phyloP scores from a whole-genome alignment of 2,329 filamentous ascomycete genomes.

The Aphanocladium album region DNA sequence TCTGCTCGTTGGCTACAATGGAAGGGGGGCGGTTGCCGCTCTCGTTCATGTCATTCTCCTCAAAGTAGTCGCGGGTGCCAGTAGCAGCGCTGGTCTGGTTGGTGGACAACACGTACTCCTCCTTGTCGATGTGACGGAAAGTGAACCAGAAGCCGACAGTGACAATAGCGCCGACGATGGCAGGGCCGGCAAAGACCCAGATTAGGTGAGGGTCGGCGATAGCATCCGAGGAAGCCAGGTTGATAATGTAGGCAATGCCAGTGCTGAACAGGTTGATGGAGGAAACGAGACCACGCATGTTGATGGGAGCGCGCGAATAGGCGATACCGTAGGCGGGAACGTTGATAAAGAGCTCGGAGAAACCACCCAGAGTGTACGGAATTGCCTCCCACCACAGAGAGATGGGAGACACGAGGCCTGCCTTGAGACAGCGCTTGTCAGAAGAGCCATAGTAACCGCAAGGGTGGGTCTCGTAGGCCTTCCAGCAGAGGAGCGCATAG shows the following conservation, averaged over 20 bases:
- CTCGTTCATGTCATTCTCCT: conserved; percentile 11
- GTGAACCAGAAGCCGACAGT: conserved; percentile 34
- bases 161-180: conserved; percentile 40
- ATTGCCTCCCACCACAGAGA: conserved; percentile 22
- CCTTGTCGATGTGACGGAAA: conserved; percentile 21
- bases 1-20: conserved; percentile 8
- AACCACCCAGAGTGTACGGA: conserved; percentile 24
- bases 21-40: conserved; percentile 9
- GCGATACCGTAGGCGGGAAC: conserved; percentile 44
- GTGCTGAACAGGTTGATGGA: conserved; percentile 45
- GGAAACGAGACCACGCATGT: conserved; percentile 48
- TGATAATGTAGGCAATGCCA: conserved; percentile 41
- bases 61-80: conserved; percentile 6
- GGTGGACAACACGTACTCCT: conserved; percentile 22
- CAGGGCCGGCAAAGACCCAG: conserved; percentile 45
- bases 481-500: conserved; percentile 51
- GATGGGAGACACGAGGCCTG: conserved; percentile 21
- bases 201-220: conserved; percentile 45
- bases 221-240: conserved; percentile 39
- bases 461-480: conserved; percentile 51
- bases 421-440: conserved; percentile 18
- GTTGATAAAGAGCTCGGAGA: conserved; percentile 25
- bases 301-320: conserved; percentile 44
- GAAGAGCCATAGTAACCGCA: conserved; percentile 33
- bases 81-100: conserved; percentile 20